Conservation (phyloP, 768 basidiomycete species). For the Rhodocollybia butyracea region DNA sequence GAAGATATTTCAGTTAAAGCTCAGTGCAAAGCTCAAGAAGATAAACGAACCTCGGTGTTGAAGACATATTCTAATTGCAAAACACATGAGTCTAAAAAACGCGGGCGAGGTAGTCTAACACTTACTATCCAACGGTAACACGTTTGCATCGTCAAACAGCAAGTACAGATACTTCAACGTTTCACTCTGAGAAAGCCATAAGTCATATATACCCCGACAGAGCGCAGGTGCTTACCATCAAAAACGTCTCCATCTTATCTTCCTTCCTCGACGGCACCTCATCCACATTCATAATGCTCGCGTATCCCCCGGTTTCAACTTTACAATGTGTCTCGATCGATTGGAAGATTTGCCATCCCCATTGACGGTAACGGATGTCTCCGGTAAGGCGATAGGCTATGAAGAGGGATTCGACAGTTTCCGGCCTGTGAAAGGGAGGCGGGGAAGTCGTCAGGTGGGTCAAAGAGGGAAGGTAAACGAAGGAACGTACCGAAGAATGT, state of each 20-base stretch:
- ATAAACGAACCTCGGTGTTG: conserved; percentile 74
- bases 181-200: conserved; percentile 56
- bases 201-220: neutral
- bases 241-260: conserved; percentile 96
- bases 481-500: conserved; percentile 75
- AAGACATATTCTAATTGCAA: conserved; percentile 79
- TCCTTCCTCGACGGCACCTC: conserved; percentile 61
- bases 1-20: neutral
- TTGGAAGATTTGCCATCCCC: conserved; percentile 88
- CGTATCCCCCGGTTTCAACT: conserved; percentile 79
- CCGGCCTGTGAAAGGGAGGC: conserved; percentile 50
- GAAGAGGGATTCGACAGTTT: conserved; percentile 94
- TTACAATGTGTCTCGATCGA: conserved; percentile 83
- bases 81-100: neutral
- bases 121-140: conserved; percentile 75
- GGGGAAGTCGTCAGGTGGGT: neutral
- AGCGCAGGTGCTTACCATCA: conserved; percentile 52
- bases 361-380: conserved; percentile 72
- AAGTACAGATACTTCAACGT: conserved; percentile 90
- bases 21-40: neutral
- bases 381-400: conserved; percentile 89
- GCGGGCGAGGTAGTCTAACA: conserved; percentile 15
- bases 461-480: neutral
- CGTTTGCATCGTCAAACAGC: conserved; percentile 70
- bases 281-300: conserved; percentile 83